phyloP scores from a whole-genome alignment of 345 rosid genomes.

The Sonneratia caseolaris region DNA sequence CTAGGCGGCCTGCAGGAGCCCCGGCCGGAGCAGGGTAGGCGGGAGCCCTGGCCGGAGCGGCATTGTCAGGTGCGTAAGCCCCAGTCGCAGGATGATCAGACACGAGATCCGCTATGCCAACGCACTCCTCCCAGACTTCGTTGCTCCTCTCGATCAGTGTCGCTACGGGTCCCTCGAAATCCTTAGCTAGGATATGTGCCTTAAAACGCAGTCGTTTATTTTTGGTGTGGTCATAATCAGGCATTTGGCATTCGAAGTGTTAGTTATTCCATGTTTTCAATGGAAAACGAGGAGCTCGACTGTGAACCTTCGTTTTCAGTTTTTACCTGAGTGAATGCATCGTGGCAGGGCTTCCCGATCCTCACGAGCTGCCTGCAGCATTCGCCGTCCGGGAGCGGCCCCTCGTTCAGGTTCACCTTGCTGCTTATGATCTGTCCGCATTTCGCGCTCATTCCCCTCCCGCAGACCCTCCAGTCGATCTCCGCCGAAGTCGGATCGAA shows the following conservation, averaged over 20 bases:
- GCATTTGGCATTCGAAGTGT: no score
- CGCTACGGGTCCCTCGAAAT: background rate
- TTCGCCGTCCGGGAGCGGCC: background rate
- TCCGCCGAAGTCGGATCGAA: background rate
- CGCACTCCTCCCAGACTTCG: background rate
- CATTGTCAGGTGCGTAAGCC: background rate
- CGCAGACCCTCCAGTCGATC: background rate
- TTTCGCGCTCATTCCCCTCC: background rate
- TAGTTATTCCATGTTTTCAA: background rate
- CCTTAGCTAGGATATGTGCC: background rate
- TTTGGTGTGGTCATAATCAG: no score
- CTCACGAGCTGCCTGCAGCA: background rate
- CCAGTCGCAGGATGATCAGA: background rate
- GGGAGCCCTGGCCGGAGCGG: background rate
- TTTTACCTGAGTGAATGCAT: background rate
- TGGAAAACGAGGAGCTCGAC: background rate
- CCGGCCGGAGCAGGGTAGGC: background rate
- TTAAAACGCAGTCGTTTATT: background rate
- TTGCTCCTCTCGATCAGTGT: background rate
- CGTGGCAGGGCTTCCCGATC: constrained; percentile 3
- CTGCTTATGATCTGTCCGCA: constrained; percentile 2
- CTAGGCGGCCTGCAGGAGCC: background rate
- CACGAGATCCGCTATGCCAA: background rate
- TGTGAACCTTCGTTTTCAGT: background rate
- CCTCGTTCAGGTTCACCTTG: background rate